phyloP scores from a whole-genome alignment of 192 early-diverging fungal genomes.

The Chytriomyces sp. region DNA sequence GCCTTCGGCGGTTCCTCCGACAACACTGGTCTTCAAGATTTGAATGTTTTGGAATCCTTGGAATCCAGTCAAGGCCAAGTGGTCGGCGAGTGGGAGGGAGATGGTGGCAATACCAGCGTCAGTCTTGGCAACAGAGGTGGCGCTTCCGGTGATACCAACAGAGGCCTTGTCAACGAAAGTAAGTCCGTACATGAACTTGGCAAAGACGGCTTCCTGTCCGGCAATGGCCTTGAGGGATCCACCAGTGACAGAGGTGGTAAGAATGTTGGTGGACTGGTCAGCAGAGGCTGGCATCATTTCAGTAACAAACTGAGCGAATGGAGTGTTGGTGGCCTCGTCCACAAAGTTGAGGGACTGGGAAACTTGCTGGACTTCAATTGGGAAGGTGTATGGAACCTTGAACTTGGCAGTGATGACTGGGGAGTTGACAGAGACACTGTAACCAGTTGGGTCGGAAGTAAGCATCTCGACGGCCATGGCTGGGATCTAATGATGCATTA shows the following conservation, averaged over 20 bases:
- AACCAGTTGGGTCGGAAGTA: slow-evolving; percentile 15
- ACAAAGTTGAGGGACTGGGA: slow-evolving; percentile 15
- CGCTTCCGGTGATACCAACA: slow-evolving; percentile 5
- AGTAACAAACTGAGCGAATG: not conserved
- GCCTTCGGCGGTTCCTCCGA: slow-evolving; percentile 10
- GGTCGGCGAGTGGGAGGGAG: slow-evolving; percentile 8
- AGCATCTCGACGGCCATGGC: slow-evolving; percentile 14
- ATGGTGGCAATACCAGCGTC: slow-evolving; percentile 5
- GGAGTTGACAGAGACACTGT: not conserved
- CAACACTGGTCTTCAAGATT: not conserved
- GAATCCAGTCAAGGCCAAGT: slow-evolving; percentile 2
- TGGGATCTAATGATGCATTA: slow-evolving; percentile 6
- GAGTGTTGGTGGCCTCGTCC: not conserved
- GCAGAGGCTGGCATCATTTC: not conserved
- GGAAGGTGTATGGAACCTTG: slow-evolving; percentile 26
- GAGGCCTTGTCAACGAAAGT: not conserved
- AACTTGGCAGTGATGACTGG: slow-evolving; percentile 16
- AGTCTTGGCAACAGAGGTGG: not conserved
- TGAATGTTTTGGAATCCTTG: slow-evolving; percentile 17
- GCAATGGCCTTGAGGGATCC: slow-evolving; percentile 11
- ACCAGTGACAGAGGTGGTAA: slow-evolving; percentile 14
- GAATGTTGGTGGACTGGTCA: not conserved
- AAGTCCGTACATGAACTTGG: not conserved
- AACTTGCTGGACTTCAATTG: slow-evolving; percentile 14
- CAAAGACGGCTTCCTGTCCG: slow-evolving; percentile 23